These are phyloP conservation scores for Cladosporium sp. DNA, from an alignment of 2,329 filamentous ascomycete genomes.

Conservation along the genomic window DNA sequence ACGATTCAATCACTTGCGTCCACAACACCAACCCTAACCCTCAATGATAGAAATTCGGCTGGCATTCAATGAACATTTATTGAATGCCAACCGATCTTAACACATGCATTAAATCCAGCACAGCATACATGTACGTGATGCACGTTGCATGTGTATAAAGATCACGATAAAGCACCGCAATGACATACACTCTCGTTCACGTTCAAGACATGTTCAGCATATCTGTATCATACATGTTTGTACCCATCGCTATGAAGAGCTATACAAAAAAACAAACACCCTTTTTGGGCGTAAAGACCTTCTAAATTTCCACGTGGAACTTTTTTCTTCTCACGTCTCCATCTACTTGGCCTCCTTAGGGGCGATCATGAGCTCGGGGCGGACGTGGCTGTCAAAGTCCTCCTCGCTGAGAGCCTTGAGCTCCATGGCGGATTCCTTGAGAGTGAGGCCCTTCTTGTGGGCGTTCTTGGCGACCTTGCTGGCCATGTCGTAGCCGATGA, in stretches of 20 bases:
- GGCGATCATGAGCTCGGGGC: slow-evolving; percentile 92
- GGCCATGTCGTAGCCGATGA: slow-evolving; percentile 97
- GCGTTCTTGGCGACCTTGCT: slow-evolving; percentile 98
- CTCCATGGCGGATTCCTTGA: slow-evolving; percentile 93
- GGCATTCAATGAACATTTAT: too few species aligned
- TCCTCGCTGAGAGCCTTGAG: slow-evolving; percentile 83
- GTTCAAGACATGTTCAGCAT: not conserved
- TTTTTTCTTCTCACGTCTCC: not conserved
- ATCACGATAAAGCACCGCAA: not conserved
- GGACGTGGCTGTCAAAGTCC: slow-evolving; percentile 88
- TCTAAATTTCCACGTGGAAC: not conserved
- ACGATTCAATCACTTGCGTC: too few species aligned
- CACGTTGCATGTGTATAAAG: too few species aligned
- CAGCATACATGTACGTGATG: too few species aligned
- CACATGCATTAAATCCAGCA: too few species aligned
- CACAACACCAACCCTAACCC: too few species aligned
- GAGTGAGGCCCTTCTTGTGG: slow-evolving; percentile 93
- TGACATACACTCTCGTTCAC: not conserved
- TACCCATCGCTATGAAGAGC: not conserved
- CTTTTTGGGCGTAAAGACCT: not conserved
- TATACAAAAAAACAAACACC: not conserved
- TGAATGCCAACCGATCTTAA: too few species aligned
- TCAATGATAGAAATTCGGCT: too few species aligned
- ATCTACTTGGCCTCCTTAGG: slow-evolving; percentile 68
- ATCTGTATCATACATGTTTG: slow-evolving; percentile 1